Evolutionary conservation across 768 basidiomycete species (phyloP).

Genomic region (Leccinellum luteum): DNA sequence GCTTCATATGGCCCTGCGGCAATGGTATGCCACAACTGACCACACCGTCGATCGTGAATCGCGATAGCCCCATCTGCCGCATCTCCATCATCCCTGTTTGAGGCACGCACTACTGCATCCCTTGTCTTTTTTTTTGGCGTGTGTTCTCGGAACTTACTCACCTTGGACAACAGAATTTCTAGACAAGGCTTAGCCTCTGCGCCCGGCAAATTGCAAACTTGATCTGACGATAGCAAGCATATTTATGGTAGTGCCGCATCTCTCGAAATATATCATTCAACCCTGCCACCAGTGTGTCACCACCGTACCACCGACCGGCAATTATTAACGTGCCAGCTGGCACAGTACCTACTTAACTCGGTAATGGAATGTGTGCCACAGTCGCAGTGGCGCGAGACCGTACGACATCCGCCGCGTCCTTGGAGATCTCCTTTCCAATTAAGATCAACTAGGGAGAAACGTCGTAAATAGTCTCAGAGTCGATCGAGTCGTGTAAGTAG

Average conservation of each 20-base stretch:
- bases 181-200: constrained; percentile 4
- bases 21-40: neutral
- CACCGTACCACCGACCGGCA: neutral
- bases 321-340: neutral
- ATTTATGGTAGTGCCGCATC: neutral
- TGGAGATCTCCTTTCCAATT: neutral
- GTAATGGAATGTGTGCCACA: neutral
- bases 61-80: neutral
- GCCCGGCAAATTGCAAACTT: constrained; percentile 14
- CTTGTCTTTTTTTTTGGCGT: neutral
- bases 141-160: neutral
- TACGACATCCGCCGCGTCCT: neutral
- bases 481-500: neutral
- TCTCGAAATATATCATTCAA: constrained; percentile 8
- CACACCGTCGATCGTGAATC: constrained; percentile 30
- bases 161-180: neutral
- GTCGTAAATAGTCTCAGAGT: neutral
- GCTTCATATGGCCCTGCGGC: neutral
- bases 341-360: neutral
- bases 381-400: neutral
- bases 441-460: neutral
- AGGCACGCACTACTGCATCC: constrained; percentile 17
- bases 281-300: constrained; percentile 1
- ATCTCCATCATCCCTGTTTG: constrained; percentile 17
- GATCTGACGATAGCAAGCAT: constrained; percentile 7